Evolutionary conservation across 192 early-diverging fungal species (phyloP), one percentile per base, ranked within the genome.

Genomic region (Umbelopsis sp.): DNA sequence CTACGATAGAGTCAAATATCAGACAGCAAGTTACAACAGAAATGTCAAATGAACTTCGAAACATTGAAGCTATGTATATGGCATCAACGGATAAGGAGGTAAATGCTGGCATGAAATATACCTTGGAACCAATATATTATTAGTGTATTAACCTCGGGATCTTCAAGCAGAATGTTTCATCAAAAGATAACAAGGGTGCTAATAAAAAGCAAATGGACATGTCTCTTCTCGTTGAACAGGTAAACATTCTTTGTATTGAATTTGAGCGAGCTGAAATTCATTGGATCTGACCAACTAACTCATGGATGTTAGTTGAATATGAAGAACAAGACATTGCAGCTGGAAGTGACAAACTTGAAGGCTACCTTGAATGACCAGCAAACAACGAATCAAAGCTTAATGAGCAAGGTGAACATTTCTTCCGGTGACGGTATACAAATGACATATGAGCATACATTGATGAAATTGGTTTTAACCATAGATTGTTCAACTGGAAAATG

Each of bases 1-100:
- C 84, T 16, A 70, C 74, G 22, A 80, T 89, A 36, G 88, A 89
- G 71, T 65, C 79, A n/a, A 83, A 82, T 32, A 83, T 86, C 26
- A 82, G 88, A 14, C 79, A 81, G 8, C 83, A 88, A 71, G 78
- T 85, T n/a, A 53, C 82, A 0, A 56, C 43, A 29, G 84, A 85
- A 34, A 84, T 84, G 47, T 65, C 82, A 36, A 50, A 16, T 20
- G 80, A 83, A 54, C 70, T 89, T 25, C 74, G 75, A 24, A 79
- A 81, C 26, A 74, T 88, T 56, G 80, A 88, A 71, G 68, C 72
- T 2, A 74, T 75, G 17, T 76, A 83, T 10, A 78, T 76, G 62
- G 59, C 67, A 22, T 29, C 69, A 1, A 29, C 73, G 36, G 65
- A 71, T n/a, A 67, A 72, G 22, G 54, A 73, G 69, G 78, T 80